A percentile compares a stretch with the other conserved stretches of the same genome.
These are phyloP conservation scores for Mycena haematopus DNA, from an alignment of 768 basidiomycete genomes.

Conservation along the genomic window DNA sequence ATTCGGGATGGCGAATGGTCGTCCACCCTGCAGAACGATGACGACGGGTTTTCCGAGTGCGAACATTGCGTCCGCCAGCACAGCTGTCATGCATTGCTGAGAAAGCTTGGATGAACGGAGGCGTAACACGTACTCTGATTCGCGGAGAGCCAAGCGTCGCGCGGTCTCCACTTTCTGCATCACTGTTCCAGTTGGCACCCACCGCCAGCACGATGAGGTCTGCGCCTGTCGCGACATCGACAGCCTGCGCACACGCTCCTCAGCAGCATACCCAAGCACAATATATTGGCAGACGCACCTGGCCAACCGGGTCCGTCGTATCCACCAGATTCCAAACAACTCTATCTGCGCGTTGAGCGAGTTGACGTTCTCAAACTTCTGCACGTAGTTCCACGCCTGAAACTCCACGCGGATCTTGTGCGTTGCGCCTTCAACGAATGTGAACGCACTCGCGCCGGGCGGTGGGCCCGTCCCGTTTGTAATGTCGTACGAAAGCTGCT, in stretches of 20 bases:
- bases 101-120: not conserved
- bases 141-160: conserved; percentile 32
- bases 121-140: conserved; percentile 31
- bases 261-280: not conserved
- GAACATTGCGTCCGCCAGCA: conserved; percentile 34
- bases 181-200: conserved; percentile 37
- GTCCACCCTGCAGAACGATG: conserved; percentile 34
- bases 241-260: conserved; percentile 24
- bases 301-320: conserved; percentile 24
- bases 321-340: conserved; percentile 36
- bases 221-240: conserved; percentile 31
- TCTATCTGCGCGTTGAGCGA: conserved; percentile 33
- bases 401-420: conserved; percentile 33
- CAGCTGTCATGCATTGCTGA: conserved; percentile 18
- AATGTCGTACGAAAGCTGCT: conserved; percentile 18
- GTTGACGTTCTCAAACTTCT: conserved; percentile 34
- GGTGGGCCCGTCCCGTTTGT: conserved; percentile 28
- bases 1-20: conserved; percentile 34
- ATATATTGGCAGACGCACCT: conserved; percentile 14
- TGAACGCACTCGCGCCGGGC: conserved; percentile 30
- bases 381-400: conserved; percentile 32
- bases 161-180: conserved; percentile 34
- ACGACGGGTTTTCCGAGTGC: conserved; percentile 34
- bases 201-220: conserved; percentile 35
- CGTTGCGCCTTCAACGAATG: conserved; percentile 30